phyloP scores from a whole-genome alignment of 257 asterid species.

The Verbascum thapsus region DNA sequence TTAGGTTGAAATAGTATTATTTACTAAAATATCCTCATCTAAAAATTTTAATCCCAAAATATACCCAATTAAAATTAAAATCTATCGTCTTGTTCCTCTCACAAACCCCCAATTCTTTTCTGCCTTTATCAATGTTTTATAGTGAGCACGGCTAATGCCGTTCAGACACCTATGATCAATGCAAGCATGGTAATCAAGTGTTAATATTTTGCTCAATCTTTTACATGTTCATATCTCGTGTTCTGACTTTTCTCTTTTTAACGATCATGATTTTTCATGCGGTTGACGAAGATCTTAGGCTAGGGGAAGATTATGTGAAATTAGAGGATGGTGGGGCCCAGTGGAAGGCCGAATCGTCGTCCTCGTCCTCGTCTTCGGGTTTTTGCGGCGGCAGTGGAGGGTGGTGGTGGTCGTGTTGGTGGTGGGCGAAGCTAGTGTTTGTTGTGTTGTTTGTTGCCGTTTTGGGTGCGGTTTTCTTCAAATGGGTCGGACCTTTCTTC shows the following conservation, averaged over 20 bases:
- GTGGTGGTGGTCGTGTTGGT: conserved; percentile 76
- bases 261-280: no score
- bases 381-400: conserved; percentile 41
- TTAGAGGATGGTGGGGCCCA: conserved; percentile 50
- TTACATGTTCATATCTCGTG: conserved; percentile 5
- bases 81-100: no score
- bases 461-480: conserved; percentile 75
- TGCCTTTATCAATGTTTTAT: conserved; percentile 73
- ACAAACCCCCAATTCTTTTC: background rate
- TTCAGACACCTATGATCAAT: conserved; percentile 94
- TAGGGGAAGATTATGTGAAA: conserved; percentile 62
- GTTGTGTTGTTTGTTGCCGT: conserved; percentile 54
- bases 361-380: conserved; percentile 36
- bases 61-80: no score
- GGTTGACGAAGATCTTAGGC: conserved; percentile 44
- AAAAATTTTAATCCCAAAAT: no score
- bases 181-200: conserved; percentile 87
- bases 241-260: conserved; percentile 25
- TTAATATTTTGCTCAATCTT: conserved; percentile 14
- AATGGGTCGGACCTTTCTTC: conserved; percentile 94
- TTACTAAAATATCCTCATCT: no score
- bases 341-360: conserved; percentile 38
- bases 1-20: no score
- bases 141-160: conserved; percentile 90
- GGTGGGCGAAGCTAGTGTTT: conserved; percentile 87